Conservation (phyloP, 2,329 filamentous ascomycete species). For the Ascosphaera aggregata region DNA sequence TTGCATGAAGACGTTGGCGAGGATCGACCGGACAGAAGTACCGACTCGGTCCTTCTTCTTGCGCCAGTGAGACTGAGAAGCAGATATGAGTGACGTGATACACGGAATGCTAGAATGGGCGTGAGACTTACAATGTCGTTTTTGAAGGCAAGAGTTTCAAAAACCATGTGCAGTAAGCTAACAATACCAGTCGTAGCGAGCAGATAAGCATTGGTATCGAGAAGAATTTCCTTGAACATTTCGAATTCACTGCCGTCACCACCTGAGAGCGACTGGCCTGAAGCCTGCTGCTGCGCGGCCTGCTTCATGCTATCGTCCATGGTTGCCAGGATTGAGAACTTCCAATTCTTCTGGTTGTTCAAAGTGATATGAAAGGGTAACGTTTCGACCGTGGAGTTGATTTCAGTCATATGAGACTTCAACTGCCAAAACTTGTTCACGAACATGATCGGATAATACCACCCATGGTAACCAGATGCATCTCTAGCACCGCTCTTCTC, state of each 20-base stretch:
- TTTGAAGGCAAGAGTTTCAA: conserved; percentile 91
- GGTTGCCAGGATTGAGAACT: conserved; percentile 64
- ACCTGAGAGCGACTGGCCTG: conserved; percentile 44
- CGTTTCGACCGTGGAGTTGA: conserved; percentile 72
- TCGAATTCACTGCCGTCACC: conserved; percentile 89
- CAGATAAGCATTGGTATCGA: conserved; percentile 85
- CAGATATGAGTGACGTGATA: background rate
- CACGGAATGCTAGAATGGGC: background rate
- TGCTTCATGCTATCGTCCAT: conserved; percentile 78
- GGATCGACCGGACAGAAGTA: conserved; percentile 83
- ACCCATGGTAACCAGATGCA: conserved; percentile 61
- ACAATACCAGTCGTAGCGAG: conserved; percentile 66
- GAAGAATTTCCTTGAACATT: conserved; percentile 84
- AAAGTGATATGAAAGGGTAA: conserved; percentile 67
- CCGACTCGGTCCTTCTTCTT: conserved; percentile 99
- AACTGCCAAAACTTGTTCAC: conserved; percentile 97
- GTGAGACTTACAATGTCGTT: conserved; percentile 51
- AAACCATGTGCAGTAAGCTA: conserved; percentile 74
- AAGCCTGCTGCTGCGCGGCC: conserved; percentile 53
- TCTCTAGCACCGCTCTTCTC: conserved; percentile 67
- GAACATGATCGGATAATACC: conserved; percentile 82
- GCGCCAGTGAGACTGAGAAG: conserved; percentile 52
- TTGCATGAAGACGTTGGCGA: conserved; percentile 98
- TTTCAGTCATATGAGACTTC: conserved; percentile 64
- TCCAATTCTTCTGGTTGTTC: conserved; percentile 65